Conservation (phyloP, 225 moss, liverwort and hornwort genomes). For the Anthoceros angustus region DNA sequence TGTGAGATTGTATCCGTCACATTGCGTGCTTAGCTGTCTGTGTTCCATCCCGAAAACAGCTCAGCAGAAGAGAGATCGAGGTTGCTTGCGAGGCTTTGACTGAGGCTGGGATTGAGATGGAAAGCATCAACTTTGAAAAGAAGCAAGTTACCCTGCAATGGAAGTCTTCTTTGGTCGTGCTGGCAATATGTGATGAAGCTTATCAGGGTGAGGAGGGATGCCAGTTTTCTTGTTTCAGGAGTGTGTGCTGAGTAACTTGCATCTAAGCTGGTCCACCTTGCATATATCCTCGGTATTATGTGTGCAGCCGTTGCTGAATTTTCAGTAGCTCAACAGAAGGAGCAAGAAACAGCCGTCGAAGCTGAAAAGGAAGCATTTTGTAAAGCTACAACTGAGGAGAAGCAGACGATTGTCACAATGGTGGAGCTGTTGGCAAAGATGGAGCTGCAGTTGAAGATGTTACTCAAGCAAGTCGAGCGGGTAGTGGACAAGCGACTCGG, state of each 20-base stretch:
- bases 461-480: conserved; percentile 31
- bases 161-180: conserved; percentile 75
- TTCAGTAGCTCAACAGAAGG: conserved; percentile 54
- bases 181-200: conserved; percentile 46
- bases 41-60: too few species aligned
- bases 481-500: conserved; percentile 25
- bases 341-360: conserved; percentile 47
- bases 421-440: conserved; percentile 43
- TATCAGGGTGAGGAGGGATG: conserved; percentile 33
- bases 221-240: too few species aligned
- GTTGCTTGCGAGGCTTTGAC: conserved; percentile 40
- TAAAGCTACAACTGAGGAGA: conserved; percentile 28
- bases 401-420: conserved; percentile 30
- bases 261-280: too few species aligned
- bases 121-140: conserved; percentile 53
- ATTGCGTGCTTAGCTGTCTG: too few species aligned
- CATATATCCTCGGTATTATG: too few species aligned
- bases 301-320: conserved; percentile 23
- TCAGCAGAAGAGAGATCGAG: too few species aligned
- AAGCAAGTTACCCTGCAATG: conserved; percentile 75
- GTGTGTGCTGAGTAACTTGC: too few species aligned
- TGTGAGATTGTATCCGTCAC: too few species aligned
- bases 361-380: conserved; percentile 34
- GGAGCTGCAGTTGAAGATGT: conserved; percentile 45
- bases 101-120: conserved; percentile 74